These are phyloP conservation scores for Eucalyptus pauciflora DNA, from an alignment of 345 rosid genomes.

Conservation along the genomic window DNA sequence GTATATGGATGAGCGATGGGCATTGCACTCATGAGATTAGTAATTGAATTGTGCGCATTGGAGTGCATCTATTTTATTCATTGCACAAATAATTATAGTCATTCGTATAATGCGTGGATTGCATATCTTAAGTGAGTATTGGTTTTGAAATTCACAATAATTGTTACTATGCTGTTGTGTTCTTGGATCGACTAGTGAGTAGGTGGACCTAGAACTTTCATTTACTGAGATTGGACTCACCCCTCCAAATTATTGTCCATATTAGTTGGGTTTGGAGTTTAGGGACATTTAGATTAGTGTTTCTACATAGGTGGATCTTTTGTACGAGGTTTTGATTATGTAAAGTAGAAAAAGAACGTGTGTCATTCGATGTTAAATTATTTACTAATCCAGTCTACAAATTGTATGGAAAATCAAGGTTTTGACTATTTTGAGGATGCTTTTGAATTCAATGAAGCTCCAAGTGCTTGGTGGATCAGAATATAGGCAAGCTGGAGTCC, in stretches of 20 bases:
- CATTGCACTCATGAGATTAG: fast-evolving
- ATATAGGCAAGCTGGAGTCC: neutral
- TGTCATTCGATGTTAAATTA: neutral
- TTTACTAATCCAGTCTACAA: neutral
- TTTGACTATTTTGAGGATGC: neutral
- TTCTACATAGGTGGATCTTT: neutral
- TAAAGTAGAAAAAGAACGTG: no score
- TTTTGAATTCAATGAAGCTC: neutral
- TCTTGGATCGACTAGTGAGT: neutral
- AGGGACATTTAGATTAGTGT: neutral
- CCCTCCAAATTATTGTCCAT: neutral
- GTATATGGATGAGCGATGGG: no score
- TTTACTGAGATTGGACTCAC: neutral
- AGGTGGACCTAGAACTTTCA: neutral
- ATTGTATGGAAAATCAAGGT: neutral
- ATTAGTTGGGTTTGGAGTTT: neutral
- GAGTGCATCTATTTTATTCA: neutral
- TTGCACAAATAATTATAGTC: neutral
- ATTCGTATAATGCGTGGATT: neutral
- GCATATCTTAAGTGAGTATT: neutral
- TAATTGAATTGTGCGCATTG: neutral
- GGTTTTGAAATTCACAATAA: neutral
- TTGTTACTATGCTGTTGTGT: fast-evolving
- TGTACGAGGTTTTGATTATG: neutral
- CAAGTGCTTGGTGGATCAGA: neutral